Percentiles rank a stretch among this genome's conserved stretches.
These are phyloP conservation scores for Penicillium taxi DNA, from an alignment of 495 filamentous ascomycete genomes.

Conservation along the genomic window DNA sequence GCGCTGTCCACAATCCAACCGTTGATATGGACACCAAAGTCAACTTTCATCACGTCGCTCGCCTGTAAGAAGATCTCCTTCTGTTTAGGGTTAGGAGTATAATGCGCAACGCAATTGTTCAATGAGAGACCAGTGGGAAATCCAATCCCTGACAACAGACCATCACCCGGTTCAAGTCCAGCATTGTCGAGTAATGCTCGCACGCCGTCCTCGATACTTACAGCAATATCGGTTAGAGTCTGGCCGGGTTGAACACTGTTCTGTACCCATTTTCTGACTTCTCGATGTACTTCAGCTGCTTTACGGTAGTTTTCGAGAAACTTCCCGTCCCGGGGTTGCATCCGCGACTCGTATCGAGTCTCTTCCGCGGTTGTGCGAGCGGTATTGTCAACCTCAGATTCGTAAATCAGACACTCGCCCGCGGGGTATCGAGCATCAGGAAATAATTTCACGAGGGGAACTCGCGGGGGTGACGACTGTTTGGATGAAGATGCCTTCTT, in stretches of 20 bases:
- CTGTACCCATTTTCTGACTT: slow-evolving; percentile 77
- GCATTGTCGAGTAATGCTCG: slow-evolving; percentile 69
- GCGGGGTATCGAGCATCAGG: slow-evolving; percentile 42
- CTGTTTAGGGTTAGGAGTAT: slow-evolving; percentile 84
- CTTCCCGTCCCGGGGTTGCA: slow-evolving; percentile 42
- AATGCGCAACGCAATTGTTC: slow-evolving; percentile 86
- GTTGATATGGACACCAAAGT: slow-evolving; percentile 87
- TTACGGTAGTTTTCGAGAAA: slow-evolving; percentile 54
- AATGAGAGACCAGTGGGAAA: slow-evolving; percentile 83
- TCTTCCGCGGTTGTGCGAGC: slow-evolving; percentile 54
- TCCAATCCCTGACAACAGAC: slow-evolving; percentile 71
- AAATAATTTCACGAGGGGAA: slow-evolving; percentile 46
- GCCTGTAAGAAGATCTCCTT: slow-evolving; percentile 67
- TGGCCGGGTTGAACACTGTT: slow-evolving; percentile 75
- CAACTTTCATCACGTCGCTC: slow-evolving; percentile 86
- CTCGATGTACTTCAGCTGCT: slow-evolving; percentile 63
- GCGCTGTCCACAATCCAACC: slow-evolving; percentile 89
- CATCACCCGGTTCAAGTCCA: slow-evolving; percentile 73
- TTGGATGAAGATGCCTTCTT: slow-evolving; percentile 46
- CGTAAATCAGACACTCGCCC: slow-evolving; percentile 46
- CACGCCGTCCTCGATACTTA: slow-evolving; percentile 80
- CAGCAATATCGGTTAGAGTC: slow-evolving; percentile 70
- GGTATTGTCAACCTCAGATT: slow-evolving; percentile 38
- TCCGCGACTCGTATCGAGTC: slow-evolving; percentile 42
- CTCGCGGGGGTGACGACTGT: slow-evolving; percentile 49